These are phyloP conservation scores for Davidsoniella neocaledoniae DNA, from an alignment of 2,329 filamentous ascomycete species.

Conservation along the genomic window DNA sequence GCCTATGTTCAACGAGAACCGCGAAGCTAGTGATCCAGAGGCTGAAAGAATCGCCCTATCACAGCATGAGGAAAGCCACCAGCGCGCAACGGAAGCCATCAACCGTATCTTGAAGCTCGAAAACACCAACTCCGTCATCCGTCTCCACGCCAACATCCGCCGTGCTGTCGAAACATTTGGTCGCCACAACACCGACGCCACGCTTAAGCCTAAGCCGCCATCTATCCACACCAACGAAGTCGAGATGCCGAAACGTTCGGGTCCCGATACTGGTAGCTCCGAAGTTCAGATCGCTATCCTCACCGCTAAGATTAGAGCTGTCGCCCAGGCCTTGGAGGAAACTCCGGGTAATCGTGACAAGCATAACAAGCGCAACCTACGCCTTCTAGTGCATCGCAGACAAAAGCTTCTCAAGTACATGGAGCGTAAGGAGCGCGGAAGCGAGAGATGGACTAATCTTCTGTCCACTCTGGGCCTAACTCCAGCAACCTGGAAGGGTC, in stretches of 20 bases:
- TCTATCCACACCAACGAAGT: constrained; percentile 25
- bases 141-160: constrained; percentile 64
- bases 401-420: constrained; percentile 82
- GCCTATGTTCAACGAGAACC: constrained; percentile 27
- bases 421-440: constrained; percentile 75
- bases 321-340: constrained; percentile 54
- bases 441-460: constrained; percentile 76
- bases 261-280: constrained; percentile 81
- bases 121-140: constrained; percentile 64
- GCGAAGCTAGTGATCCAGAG: constrained; percentile 19
- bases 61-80: constrained; percentile 38
- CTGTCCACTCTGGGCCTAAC: constrained; percentile 71
- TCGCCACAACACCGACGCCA: constrained; percentile 68
- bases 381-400: constrained; percentile 69
- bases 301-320: constrained; percentile 76
- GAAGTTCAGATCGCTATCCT: constrained; percentile 97
- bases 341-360: constrained; percentile 67
- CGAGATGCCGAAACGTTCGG: constrained; percentile 42
- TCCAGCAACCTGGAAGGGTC: constrained; percentile 75
- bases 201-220: constrained; percentile 45
- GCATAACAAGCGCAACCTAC: constrained; percentile 81
- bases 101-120: constrained; percentile 60
- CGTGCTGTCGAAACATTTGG: constrained; percentile 80
- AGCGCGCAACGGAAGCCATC: constrained; percentile 58
- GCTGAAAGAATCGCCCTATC: constrained; percentile 18